phyloP scores from a whole-genome alignment of 768 basidiomycete species.

The Tricholoma saponaceum region DNA sequence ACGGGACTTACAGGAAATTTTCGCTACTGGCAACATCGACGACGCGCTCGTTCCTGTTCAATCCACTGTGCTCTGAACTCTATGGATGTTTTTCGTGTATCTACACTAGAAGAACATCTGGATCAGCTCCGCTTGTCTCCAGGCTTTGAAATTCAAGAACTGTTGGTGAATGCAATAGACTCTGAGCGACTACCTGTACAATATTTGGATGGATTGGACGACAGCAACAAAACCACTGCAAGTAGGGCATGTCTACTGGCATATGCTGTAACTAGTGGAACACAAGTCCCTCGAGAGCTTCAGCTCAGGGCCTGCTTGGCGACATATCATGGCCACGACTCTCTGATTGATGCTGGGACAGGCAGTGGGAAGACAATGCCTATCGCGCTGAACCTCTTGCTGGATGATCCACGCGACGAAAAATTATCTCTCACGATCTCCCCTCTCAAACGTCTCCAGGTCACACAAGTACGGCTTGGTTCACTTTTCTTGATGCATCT shows the following conservation, averaged over 20 bases:
- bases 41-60: too few species aligned
- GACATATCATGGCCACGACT: constrained; percentile 12
- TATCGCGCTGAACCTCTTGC: constrained; percentile 18
- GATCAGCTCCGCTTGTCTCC: too few species aligned
- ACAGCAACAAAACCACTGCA: background rate
- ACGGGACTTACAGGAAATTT: too few species aligned
- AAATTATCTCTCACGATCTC: constrained; percentile 9
- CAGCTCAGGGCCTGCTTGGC: constrained; percentile 2
- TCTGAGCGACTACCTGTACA: background rate
- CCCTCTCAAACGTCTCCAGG: constrained; percentile 17
- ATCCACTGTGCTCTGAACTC: too few species aligned
- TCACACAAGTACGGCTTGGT: background rate
- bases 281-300: background rate
- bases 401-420: constrained; percentile 9
- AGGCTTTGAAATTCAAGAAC: too few species aligned
- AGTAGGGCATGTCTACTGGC: background rate
- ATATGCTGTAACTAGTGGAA: background rate
- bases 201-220: background rate
- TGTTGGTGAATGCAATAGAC: too few species aligned
- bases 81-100: too few species aligned
- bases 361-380: constrained; percentile 25
- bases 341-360: constrained; percentile 19
- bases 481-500: background rate
- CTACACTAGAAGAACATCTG: too few species aligned
- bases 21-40: too few species aligned